phyloP scores from a whole-genome alignment of 2,329 filamentous ascomycete genomes.

The Neonectria magnoliae region DNA sequence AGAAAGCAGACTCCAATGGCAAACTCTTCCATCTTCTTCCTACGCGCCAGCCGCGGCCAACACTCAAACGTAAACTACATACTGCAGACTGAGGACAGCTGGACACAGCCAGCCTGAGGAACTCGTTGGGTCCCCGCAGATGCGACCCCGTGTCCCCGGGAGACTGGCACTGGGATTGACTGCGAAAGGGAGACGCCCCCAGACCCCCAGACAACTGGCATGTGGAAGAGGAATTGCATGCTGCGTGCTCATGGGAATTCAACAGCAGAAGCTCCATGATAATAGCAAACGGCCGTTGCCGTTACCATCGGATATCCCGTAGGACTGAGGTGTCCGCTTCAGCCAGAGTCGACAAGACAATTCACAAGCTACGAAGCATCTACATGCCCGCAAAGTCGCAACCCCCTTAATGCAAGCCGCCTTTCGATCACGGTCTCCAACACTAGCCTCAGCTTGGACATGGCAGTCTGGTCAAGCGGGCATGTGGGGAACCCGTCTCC shows the following conservation, averaged over 20 bases:
- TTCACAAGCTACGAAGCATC: not conserved
- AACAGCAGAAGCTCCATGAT: slow-evolving; percentile 9
- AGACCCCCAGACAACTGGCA: not conserved
- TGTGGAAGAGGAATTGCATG: slow-evolving; percentile 7
- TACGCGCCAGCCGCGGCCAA: slow-evolving; percentile 21
- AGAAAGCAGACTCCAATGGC: not conserved
- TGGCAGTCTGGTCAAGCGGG: not conserved
- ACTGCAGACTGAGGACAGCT: slow-evolving; percentile 13
- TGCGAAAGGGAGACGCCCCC: not conserved
- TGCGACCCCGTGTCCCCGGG: not conserved
- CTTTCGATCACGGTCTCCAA: slow-evolving; percentile 12
- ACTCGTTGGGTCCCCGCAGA: not conserved
- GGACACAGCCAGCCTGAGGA: slow-evolving; percentile 27
- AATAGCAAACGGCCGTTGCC: slow-evolving; percentile 10
- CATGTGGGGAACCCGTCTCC: slow-evolving; percentile 14
- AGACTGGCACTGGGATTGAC: not conserved
- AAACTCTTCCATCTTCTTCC: not conserved
- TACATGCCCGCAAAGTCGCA: not conserved
- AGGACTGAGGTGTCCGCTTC: not conserved
- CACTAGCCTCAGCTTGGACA: slow-evolving; percentile 10
- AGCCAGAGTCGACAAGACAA: not conserved
- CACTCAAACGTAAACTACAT: not conserved
- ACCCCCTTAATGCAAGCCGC: slow-evolving; percentile 12
- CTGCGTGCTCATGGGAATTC: not conserved
- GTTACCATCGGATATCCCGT: slow-evolving; percentile 24